These are phyloP conservation scores for Phytophthora litchii DNA, from an alignment of 352 stramenopile genomes.

Conservation along the genomic window DNA sequence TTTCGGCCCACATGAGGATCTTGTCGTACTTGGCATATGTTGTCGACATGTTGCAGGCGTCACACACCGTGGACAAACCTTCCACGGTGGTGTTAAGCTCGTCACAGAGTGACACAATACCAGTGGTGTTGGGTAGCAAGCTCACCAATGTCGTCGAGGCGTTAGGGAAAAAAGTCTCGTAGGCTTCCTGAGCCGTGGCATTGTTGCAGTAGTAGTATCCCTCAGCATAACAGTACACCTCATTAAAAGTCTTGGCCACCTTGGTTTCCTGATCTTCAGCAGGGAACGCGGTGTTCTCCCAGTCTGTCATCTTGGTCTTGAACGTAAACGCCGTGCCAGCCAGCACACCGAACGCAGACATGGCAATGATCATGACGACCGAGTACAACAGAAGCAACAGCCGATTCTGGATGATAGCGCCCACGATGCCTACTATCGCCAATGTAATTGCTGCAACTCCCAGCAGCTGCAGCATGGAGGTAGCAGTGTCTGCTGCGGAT, in stretches of 20 bases:
- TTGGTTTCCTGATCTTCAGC: conserved; percentile 55
- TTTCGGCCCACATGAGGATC: conserved; percentile 70
- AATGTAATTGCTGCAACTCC: conserved; percentile 62
- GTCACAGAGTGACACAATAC: conserved; percentile 62
- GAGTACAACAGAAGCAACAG: conserved; percentile 77
- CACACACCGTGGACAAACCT: conserved; percentile 51
- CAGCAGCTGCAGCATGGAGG: conserved; percentile 56
- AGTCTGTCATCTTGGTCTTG: conserved; percentile 70
- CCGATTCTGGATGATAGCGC: conserved; percentile 68
- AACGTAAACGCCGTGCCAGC: conserved; percentile 73
- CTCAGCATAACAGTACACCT: conserved; percentile 87
- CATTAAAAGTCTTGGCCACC: conserved; percentile 76
- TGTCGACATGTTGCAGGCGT: conserved; percentile 59
- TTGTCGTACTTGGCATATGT: conserved; percentile 71
- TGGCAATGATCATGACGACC: conserved; percentile 66
- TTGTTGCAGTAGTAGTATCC: conserved; percentile 87
- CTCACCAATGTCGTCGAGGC: conserved; percentile 39
- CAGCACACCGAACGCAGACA: conserved; percentile 78
- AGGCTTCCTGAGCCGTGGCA: conserved; percentile 58
- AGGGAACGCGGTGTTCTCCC: conserved; percentile 60
- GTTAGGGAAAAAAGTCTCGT: conserved; percentile 68
- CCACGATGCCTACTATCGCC: conserved; percentile 67
- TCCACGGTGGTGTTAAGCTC: conserved; percentile 36
- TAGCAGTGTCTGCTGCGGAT: conserved; percentile 44
- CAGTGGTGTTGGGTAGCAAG: conserved; percentile 65